These are phyloP conservation scores for Mycosphaerella arachidis DNA, from an alignment of 2,329 filamentous ascomycete genomes.

Conservation along the genomic window DNA sequence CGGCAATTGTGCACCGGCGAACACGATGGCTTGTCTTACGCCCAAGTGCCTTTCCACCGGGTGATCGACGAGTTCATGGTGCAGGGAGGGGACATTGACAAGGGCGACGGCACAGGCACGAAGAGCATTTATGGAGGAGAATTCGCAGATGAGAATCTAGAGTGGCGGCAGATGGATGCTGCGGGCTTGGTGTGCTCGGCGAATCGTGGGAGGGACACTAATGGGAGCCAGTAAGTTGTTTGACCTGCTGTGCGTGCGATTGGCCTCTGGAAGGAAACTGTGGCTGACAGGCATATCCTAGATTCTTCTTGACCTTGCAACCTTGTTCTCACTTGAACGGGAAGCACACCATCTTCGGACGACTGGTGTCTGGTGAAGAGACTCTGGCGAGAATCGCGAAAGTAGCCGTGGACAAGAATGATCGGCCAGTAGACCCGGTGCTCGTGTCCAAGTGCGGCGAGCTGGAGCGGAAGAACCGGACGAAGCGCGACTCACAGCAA, in stretches of 20 bases:
- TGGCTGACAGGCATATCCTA: conserved; percentile 18
- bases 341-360: conserved; percentile 42
- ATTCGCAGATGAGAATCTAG: conserved; percentile 41
- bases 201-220: conserved; percentile 39
- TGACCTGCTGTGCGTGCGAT: not conserved
- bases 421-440: conserved; percentile 35
- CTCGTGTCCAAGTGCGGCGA: conserved; percentile 38
- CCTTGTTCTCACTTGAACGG: conserved; percentile 37
- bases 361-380: conserved; percentile 36
- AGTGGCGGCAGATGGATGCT: conserved; percentile 39
- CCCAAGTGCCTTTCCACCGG: conserved; percentile 37
- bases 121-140: conserved; percentile 38
- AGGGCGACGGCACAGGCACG: conserved; percentile 40
- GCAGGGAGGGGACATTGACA: conserved; percentile 41
- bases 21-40: conserved; percentile 36
- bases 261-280: not conserved
- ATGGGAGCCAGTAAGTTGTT: conserved; percentile 37
- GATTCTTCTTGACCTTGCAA: conserved; percentile 42
- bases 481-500: conserved; percentile 15
- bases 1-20: conserved; percentile 41
- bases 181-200: conserved; percentile 40
- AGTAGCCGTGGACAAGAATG: conserved; percentile 36
- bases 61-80: conserved; percentile 45
- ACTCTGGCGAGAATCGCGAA: conserved; percentile 34
- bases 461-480: conserved; percentile 34